phyloP scores from a whole-genome alignment of 129 eudicot species.

The Centella asiatica region DNA sequence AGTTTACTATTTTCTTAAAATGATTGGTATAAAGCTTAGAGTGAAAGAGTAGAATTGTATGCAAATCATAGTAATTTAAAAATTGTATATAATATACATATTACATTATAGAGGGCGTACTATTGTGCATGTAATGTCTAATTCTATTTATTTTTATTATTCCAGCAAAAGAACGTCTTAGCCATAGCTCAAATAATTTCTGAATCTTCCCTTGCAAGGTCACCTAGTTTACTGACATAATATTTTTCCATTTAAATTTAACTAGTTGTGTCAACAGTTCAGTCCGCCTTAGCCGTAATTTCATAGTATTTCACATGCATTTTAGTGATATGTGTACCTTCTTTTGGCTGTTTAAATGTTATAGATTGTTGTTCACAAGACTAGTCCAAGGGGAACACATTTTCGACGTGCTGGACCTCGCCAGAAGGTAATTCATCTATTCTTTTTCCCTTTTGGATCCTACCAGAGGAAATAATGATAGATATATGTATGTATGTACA shows the following conservation, averaged over 20 bases:
- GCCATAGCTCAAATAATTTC: background rate
- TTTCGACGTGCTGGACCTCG: conserved; percentile 98
- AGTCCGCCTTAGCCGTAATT: background rate
- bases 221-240: background rate
- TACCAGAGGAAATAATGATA: background rate
- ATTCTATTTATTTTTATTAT: no score
- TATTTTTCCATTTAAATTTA: background rate
- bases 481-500: no score
- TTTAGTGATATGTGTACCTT: background rate
- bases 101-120: no score
- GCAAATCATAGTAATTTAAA: no score
- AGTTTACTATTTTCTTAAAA: background rate
- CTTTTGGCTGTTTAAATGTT: background rate
- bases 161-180: no score
- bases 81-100: no score
- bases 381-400: conserved; percentile 76
- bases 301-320: background rate
- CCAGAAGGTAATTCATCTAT: conserved; percentile 42
- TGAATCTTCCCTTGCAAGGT: background rate
- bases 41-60: no score
- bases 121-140: no score
- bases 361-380: conserved; percentile 78
- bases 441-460: background rate
- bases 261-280: background rate
- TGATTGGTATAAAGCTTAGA: no score